Base-by-base conservation (phyloP, 2,329 filamentous ascomycete species). In the Fusarium pseudocircinatum region DNA sequence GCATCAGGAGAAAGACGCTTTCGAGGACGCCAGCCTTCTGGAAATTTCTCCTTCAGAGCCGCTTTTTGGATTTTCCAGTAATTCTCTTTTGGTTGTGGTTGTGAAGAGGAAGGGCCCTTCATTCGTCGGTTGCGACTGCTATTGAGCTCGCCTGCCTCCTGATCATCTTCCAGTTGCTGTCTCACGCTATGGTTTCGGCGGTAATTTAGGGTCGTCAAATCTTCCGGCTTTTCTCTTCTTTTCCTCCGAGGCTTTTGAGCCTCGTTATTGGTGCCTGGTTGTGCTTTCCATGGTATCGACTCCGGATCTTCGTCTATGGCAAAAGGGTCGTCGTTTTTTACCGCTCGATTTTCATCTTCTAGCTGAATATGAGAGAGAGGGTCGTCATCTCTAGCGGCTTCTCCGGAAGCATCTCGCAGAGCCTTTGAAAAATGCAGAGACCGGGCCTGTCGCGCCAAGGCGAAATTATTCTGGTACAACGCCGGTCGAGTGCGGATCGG, bases 1-100 rank as follows among this genome's bases (percentile, higher is more conserved):
- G 95, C 94, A 81, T 98, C 96, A 0, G 96, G 96, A 1, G 96
- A 98, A 15, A 99, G 87, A 66, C 92, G 92, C 82, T 97, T 98
- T 54, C 89, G 88, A 36, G 96, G 96, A 34, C 88, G 87, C 95
- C 96, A 99, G 15, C 92, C 90, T 13, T 92, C 89, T 4, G 90
- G 90, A 73, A 98, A 96, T 79, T 98, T 99, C 69, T 89, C 82
- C 76, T 91, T 89, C 40, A 97, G 83, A 0, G 91, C 92, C 4
- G 84, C 84, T 80, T 97, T 98, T 74, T 98, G 93, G 20, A 89
- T 81, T 79, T 89, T 87, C 96, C 96, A 98, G 7, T 78, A 67
- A 72, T 91, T 88, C 8, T 78, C 81, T 64, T 82, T 72, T 24
- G 70, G 66, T 36, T 60, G 60, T 20, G 70, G 63, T 39, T 72